Evolutionary conservation across 441 rosid species (phyloP), one percentile per base, ranked within the genome.

Genomic region (Gossypium trilobum): DNA sequence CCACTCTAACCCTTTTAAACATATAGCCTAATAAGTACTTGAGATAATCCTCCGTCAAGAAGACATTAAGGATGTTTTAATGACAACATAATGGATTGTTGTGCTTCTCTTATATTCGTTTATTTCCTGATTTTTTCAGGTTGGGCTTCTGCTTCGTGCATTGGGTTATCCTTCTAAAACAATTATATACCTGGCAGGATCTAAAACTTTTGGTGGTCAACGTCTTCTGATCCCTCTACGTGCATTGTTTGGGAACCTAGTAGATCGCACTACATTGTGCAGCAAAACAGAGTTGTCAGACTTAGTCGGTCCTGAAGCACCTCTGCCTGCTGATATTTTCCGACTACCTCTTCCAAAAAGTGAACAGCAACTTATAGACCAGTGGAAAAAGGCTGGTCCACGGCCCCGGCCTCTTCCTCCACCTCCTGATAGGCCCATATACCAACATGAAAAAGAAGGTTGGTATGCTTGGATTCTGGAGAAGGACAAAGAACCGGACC

Each of bases 341-440:
- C 79, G 73, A 74, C 58, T 81, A 59, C 91, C 89, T 82, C 85
- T 79, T 61, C 74, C 81, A 54, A 88, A 90, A 85, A 90, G 86
- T 72, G 92, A 85, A 52, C 74, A 89, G 77, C 85, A 87, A 69
- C 92, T 90, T 73, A 84, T 87, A 78, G 91, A 89, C 68, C 93
- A 89, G 69, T 96, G 99, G 99, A 82, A 89, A 17, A 88, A 70
- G 81, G 97, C 96, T 58, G 99, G 99, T 65, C 98, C 97, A 55
- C 87, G 99, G 46, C 99, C 99, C 71, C 85, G 99, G 31, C 97
- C 99, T 68, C 97, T 96, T 79, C 97, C 98, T 80, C 99, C 99
- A 46, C 98, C 99, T 82, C 97, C 98, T 13, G 95, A 81, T 68
- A 84, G 99, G 81, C 98, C 97, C 71, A 83, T 89, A 70, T 93